phyloP scores from a whole-genome alignment of 2,329 filamentous ascomycete genomes.

The Diaporthe nobilis region DNA sequence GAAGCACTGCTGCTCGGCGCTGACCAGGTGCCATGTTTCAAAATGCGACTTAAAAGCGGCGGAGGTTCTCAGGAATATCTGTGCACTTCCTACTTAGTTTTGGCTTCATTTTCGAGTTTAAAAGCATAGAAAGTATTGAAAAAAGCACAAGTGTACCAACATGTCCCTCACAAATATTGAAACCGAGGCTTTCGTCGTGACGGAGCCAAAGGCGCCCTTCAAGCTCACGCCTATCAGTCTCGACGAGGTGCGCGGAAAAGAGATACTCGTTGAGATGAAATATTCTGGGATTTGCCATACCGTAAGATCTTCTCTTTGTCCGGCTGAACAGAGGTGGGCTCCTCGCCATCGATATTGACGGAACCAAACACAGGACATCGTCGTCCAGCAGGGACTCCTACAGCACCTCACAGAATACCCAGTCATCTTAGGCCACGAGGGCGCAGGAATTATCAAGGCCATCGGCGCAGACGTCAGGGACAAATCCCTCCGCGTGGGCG shows the following conservation, averaged over 20 bases:
- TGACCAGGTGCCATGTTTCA: not conserved
- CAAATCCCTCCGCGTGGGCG: constrained; percentile 48
- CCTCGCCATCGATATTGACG: not conserved
- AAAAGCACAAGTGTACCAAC: not conserved
- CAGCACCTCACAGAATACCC: constrained; percentile 45
- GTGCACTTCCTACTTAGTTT: too few relatives aligned
- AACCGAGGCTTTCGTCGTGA: constrained; percentile 38
- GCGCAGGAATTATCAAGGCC: constrained; percentile 48
- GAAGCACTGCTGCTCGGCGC: not conserved
- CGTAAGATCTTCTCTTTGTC: not conserved
- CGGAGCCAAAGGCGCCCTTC: constrained; percentile 33
- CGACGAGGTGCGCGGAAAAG: constrained; percentile 38
- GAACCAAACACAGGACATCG: constrained; percentile 45
- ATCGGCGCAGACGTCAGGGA: constrained; percentile 48
- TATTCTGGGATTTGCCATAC: constrained; percentile 39
- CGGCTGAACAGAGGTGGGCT: not conserved
- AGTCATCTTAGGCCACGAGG: constrained; percentile 50
- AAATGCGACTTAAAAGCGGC: constrained; percentile 14
- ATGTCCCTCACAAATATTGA: constrained; percentile 38
- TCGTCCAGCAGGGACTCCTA: constrained; percentile 47
- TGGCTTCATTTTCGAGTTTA: not conserved
- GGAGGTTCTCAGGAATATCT: not conserved
- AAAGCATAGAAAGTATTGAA: not conserved
- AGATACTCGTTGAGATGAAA: constrained; percentile 40
- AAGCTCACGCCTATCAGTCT: constrained; percentile 35